These are phyloP conservation scores for Rhizoctonia solani DNA, from an alignment of 1,284 basidiomycete species.

Conservation along the genomic window DNA sequence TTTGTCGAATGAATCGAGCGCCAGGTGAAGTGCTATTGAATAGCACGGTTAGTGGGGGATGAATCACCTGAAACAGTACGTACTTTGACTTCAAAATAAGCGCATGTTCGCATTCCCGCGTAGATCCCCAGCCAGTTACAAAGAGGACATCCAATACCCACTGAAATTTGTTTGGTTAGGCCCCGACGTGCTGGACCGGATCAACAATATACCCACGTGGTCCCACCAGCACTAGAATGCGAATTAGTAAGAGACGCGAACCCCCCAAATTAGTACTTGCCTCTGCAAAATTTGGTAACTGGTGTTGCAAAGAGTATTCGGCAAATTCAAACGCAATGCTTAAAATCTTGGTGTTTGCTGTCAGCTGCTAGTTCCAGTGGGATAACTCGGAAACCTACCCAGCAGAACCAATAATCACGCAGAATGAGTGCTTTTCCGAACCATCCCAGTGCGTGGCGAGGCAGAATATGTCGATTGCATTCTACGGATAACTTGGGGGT, in stretches of 20 bases:
- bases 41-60: constrained; percentile 51
- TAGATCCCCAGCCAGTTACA: constrained; percentile 88
- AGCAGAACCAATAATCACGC: constrained; percentile 88
- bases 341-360: constrained; percentile 59
- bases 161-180: constrained; percentile 47
- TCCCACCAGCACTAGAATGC: constrained; percentile 79
- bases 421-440: constrained; percentile 85
- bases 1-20: constrained; percentile 76
- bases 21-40: constrained; percentile 75
- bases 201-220: constrained; percentile 59
- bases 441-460: constrained; percentile 82
- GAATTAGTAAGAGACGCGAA: background rate
- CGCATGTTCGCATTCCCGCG: constrained; percentile 78
- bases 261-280: constrained; percentile 48
- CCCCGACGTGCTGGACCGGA: too few species aligned
- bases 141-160: constrained; percentile 83
- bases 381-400: constrained; percentile 54
- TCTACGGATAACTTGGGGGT: constrained; percentile 49
- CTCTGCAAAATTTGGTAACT: constrained; percentile 81
- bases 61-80: too few species aligned
- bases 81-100: constrained; percentile 84
- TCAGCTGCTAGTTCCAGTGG: background rate
- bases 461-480: constrained; percentile 81
- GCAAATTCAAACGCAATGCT: constrained; percentile 84
- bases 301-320: constrained; percentile 82